These are phyloP conservation scores for Leccinum barrowsii DNA, from an alignment of 768 basidiomycete species.

Conservation along the genomic window DNA sequence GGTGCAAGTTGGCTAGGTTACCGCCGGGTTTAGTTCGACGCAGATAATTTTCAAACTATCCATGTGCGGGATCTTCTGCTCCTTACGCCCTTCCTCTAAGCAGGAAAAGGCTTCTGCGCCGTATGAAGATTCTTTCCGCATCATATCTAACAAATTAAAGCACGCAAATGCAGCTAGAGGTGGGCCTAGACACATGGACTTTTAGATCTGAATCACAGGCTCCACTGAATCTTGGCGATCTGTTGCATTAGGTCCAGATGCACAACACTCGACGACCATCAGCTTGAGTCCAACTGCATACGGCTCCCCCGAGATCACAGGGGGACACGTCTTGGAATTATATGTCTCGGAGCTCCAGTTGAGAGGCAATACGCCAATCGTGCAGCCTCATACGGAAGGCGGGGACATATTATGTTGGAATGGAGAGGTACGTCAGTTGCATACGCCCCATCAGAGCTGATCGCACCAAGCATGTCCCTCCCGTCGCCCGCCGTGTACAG, in stretches of 20 bases:
- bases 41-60: neutral
- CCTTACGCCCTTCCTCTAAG: slow-evolving; percentile 26
- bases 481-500: slow-evolving; percentile 24
- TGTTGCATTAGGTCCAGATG: slow-evolving; percentile 58
- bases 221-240: neutral
- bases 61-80: slow-evolving; percentile 76
- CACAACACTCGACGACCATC: slow-evolving; percentile 37
- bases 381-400: slow-evolving; percentile 63
- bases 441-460: neutral
- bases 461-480: neutral
- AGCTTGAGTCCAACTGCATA: slow-evolving; percentile 9
- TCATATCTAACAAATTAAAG: slow-evolving; percentile 36
- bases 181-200: slow-evolving; percentile 18
- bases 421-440: slow-evolving; percentile 58
- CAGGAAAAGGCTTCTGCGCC: neutral
- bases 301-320: neutral
- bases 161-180: slow-evolving; percentile 58
- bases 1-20: neutral
- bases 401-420: slow-evolving; percentile 80
- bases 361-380: slow-evolving; percentile 52
- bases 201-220: neutral
- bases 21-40: neutral
- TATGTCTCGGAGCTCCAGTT: slow-evolving; percentile 76
- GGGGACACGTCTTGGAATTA: slow-evolving; percentile 41
- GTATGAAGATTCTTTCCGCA: slow-evolving; percentile 16